Conservation (phyloP, 805 yeast genomes). For the Kuraishia piskuri region DNA sequence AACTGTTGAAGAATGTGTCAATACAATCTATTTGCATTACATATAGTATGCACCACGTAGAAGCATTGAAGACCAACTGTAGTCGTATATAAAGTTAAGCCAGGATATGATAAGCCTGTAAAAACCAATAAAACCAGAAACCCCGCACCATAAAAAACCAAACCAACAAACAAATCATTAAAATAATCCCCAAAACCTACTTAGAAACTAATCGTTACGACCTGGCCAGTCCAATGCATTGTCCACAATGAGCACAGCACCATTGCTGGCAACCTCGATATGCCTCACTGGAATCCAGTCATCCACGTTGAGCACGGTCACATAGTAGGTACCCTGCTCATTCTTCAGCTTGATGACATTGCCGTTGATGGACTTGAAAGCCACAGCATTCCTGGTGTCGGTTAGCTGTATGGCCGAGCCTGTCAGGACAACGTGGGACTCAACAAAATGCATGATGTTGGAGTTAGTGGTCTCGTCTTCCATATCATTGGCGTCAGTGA, state of each 20-base stretch:
- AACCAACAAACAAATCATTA: background rate
- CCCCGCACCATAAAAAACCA: too few species aligned
- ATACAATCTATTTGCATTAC: too few species aligned
- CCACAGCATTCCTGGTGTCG: conserved; percentile 17
- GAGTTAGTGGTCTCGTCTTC: conserved; percentile 39
- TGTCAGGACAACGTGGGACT: conserved; percentile 47
- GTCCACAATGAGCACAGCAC: conserved; percentile 34
- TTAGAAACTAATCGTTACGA: background rate
- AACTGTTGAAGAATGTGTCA: background rate
- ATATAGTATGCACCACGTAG: too few species aligned
- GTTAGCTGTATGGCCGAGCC: conserved; percentile 6
- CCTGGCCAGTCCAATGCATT: conserved; percentile 29
- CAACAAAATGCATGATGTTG: conserved; percentile 51
- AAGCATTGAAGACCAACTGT: too few species aligned
- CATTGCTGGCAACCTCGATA: conserved; percentile 32
- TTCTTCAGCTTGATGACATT: conserved; percentile 27
- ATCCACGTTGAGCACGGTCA: conserved; percentile 22
- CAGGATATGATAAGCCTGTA: background rate
- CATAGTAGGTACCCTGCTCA: conserved; percentile 24
- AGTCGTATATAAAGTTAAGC: background rate
- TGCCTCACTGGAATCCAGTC: conserved; percentile 27
- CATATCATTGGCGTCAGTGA: conserved; percentile 28
- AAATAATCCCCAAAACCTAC: too few species aligned
- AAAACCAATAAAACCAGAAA: background rate
- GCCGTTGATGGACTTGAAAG: conserved; percentile 22